These are phyloP conservation scores for Solanum hybrid DNA, from an alignment of 305 asterid genomes.

Conservation along the genomic window DNA sequence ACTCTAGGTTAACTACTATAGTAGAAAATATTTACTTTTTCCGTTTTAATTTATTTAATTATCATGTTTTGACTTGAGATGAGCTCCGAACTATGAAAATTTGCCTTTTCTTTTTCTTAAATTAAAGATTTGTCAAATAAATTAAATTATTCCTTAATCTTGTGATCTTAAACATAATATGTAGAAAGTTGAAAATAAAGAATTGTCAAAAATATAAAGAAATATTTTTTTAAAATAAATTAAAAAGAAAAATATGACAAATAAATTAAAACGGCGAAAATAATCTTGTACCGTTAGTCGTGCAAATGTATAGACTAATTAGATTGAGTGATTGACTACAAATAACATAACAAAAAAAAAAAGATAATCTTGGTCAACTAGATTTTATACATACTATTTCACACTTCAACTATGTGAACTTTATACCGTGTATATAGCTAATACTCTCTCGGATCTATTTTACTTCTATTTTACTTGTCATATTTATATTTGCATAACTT, in stretches of 20 bases:
- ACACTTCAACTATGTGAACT: neutral
- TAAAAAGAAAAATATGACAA: neutral
- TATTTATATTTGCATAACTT: neutral
- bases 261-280: neutral
- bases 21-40: neutral
- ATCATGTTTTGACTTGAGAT: neutral
- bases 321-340: neutral
- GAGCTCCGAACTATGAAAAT: no score
- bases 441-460: rapidly evolving
- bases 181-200: neutral
- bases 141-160: rapidly evolving
- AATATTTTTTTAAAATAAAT: neutral
- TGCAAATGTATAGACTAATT: neutral
- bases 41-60: neutral
- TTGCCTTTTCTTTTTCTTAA: neutral
- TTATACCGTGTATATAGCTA: neutral
- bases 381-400: neutral
- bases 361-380: neutral
- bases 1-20: neutral
- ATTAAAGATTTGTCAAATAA: neutral
- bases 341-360: neutral
- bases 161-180: neutral
- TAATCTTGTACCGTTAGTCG: neutral
- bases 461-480: neutral
- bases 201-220: neutral